These are phyloP conservation scores for Calonectria leucothoes DNA, from an alignment of 2,329 filamentous ascomycete species.

Conservation along the genomic window DNA sequence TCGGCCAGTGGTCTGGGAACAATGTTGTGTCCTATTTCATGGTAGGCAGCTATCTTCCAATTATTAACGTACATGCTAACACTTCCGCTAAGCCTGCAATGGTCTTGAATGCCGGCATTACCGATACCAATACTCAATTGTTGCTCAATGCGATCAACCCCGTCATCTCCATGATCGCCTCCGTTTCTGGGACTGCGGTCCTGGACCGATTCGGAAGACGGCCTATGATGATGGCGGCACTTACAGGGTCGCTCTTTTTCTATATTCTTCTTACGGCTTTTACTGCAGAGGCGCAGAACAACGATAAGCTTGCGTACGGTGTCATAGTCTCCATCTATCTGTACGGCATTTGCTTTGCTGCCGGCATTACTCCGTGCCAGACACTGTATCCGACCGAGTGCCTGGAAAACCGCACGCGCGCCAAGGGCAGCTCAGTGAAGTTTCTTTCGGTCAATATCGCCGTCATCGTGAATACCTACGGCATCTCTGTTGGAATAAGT, in stretches of 20 bases:
- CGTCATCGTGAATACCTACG: not conserved
- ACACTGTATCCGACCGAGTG: constrained; percentile 2
- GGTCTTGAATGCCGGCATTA: constrained; percentile 62
- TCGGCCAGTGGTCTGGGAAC: constrained; percentile 59
- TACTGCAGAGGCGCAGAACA: constrained; percentile 41
- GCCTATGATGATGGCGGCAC: constrained; percentile 60
- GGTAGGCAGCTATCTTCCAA: not conserved
- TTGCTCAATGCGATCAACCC: constrained; percentile 65
- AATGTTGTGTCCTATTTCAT: constrained; percentile 61
- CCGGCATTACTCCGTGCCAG: not conserved
- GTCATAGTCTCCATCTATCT: constrained; percentile 63
- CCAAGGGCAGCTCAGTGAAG: not conserved
- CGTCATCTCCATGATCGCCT: constrained; percentile 60
- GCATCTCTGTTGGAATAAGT: not conserved
- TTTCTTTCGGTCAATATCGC: not conserved
- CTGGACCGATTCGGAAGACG: constrained; percentile 64
- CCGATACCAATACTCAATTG: constrained; percentile 48
- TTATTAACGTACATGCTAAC: not conserved
- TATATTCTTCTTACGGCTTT: constrained; percentile 60
- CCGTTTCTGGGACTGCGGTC: constrained; percentile 59
- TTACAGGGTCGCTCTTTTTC: constrained; percentile 59
- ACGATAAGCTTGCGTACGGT: constrained; percentile 52
- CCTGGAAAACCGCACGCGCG: not conserved
- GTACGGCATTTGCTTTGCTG: not conserved
- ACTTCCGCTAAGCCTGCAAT: constrained; percentile 47